Base-by-base conservation (phyloP, 2,329 filamentous ascomycete genomes). In the Ophiostoma sp. region DNA sequence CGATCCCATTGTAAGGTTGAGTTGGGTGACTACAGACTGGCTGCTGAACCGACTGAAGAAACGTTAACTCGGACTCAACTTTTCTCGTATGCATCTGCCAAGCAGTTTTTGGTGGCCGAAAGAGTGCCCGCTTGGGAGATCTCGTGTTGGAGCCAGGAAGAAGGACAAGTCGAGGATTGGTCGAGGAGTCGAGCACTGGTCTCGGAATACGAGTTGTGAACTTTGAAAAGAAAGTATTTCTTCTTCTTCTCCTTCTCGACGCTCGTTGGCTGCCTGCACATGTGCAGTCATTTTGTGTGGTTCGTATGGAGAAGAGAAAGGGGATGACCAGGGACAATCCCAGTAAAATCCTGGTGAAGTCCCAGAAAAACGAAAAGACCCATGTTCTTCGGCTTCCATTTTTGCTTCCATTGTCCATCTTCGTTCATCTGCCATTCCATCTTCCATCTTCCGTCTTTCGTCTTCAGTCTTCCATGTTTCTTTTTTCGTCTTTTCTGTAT, bases 191-290 rank as follows among this genome's bases (percentile, higher is more conserved):
- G 6, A 52, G 50, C 6, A 22, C 48, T n/a, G 36, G 59, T 64
- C 59, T 42, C 36, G 59, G 59, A 64, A 64, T 64, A 64, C 59
- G 59, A 64, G 33, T n/a, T 64, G 28, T 52, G 48, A n/a, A 42
- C 33, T 25, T 22, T 6, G 3, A 17, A 22, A 22, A 15, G 42
- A 45, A 15, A 15, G 42, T 17, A 11, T 15, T 45, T 11, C 42
- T 33, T n/a, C 9, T 17, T 28, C 3, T 2, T 28, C 31, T 28
- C 42, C 42, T 33, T 59, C 55, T 57, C 11, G 52, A 15, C 28
- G 28, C 15, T 59, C 6, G 55, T 33, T 33, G 55, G 55, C 55
- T 33, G 55, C 15, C 28, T 59, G 55, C 15, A 33, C 19, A 17
- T 17, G 28, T 12, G 7, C 42, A 9, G 42, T 11, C 45, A 17